These are phyloP conservation scores for Chaetomium sp. DNA, from an alignment of 2,329 filamentous ascomycete genomes.

Conservation along the genomic window DNA sequence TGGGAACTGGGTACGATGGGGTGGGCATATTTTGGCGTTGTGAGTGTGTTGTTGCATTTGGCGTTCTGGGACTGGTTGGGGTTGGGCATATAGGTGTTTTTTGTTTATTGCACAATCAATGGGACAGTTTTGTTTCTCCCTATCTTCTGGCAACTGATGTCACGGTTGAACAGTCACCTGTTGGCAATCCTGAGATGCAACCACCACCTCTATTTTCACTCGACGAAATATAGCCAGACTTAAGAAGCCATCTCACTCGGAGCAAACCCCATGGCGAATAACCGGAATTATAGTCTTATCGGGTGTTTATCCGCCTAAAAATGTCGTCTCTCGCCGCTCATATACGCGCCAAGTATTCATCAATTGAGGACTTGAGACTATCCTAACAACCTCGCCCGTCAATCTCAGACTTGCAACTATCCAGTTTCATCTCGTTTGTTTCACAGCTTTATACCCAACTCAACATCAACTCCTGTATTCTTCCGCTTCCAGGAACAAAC, in stretches of 20 bases:
- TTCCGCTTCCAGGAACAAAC: neutral
- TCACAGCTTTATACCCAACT: neutral
- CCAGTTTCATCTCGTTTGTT: neutral
- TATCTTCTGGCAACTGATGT: neutral
- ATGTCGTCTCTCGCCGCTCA: neutral
- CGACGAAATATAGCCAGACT: neutral
- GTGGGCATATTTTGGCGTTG: slow-evolving; percentile 16
- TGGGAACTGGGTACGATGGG: neutral
- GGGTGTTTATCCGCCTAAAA: neutral
- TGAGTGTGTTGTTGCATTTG: slow-evolving; percentile 15
- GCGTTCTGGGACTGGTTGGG: slow-evolving; percentile 5
- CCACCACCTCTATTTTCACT: neutral
- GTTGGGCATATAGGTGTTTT: neutral
- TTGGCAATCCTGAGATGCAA: neutral
- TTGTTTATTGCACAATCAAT: slow-evolving; percentile 3
- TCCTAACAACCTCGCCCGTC: neutral
- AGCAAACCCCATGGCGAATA: neutral
- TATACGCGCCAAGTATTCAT: neutral
- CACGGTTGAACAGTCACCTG: neutral
- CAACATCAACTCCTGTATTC: no score
- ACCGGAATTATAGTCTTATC: neutral
- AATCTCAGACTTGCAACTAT: slow-evolving; percentile 4
- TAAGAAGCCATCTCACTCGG: no score
- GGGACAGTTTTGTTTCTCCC: neutral
- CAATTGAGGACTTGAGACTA: slow-evolving; percentile 2